Evolutionary conservation across 257 asterid species (phyloP).

Genomic region (Solanum rostratum): DNA sequence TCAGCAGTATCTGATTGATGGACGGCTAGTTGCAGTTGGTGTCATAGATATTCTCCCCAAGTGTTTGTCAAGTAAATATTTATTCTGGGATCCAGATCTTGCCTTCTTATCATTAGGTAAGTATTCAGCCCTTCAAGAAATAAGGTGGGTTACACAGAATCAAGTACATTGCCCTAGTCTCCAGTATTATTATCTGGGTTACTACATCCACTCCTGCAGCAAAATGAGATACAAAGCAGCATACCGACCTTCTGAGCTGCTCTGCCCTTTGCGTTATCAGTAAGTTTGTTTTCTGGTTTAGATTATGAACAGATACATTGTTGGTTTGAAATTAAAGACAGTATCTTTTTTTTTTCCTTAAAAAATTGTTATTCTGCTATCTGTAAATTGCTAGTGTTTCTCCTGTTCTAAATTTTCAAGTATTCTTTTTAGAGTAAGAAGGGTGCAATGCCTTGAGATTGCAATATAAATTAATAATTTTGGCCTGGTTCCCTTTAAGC

Average conservation of each 20-base stretch:
- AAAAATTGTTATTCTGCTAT: not conserved
- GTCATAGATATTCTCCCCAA: slow-evolving; percentile 87
- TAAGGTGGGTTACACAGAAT: slow-evolving; percentile 66
- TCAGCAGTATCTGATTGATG: slow-evolving; percentile 90
- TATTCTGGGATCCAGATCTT: slow-evolving; percentile 97
- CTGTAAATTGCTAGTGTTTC: not conserved
- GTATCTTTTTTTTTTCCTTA: not conserved
- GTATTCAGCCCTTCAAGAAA: slow-evolving; percentile 83
- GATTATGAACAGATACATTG: not conserved
- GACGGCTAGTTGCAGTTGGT: slow-evolving; percentile 90
- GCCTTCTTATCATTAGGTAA: slow-evolving; percentile 87
- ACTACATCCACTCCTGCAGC: slow-evolving; percentile 89
- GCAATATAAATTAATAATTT: not conserved
- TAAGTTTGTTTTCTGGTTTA: slow-evolving; percentile 33
- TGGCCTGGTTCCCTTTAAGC: not conserved
- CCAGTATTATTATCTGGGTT: slow-evolving; percentile 96
- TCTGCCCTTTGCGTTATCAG: slow-evolving; percentile 88
- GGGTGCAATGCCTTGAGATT: not conserved
- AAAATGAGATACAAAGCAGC: slow-evolving; percentile 98
- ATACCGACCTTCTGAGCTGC: slow-evolving; percentile 91
- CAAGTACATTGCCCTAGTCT: slow-evolving; percentile 66
- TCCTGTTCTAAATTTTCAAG: not conserved
- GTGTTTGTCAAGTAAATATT: slow-evolving; percentile 92
- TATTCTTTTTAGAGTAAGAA: not conserved
- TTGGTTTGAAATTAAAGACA: not conserved